Base-by-base conservation (phyloP, 1,284 basidiomycete genomes). In the Hymenochaete sp. region DNA sequence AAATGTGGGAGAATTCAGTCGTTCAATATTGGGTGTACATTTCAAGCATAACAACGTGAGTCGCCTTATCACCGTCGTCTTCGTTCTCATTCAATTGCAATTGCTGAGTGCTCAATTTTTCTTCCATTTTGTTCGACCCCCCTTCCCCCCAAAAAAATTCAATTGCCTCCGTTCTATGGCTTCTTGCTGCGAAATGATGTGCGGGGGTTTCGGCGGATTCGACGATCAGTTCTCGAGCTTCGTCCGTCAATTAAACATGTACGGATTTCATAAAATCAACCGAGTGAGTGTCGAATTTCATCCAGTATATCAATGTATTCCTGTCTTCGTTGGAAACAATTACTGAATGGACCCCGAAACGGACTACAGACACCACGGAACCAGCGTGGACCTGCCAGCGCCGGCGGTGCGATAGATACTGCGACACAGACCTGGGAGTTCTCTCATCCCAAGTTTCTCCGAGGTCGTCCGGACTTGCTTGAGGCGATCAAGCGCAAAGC, bases 221-320 rank as follows among this genome's bases (percentile, higher is more conserved):
- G 9, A 31, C 14, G 14, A 31, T 19, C 55, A 92, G 83, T 92
- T 91, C 62, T 88, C 85, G 21, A 86, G 82, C 57, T 92, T 92
- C 61, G 87, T 92, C 41, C 79, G 88, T 44, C 89, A 92, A 59
- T 72, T 92, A 44, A 92, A 92, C 66, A 92, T 92, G 88, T 90
- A 88, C 54, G 85, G 83, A 42, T 85, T 85, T 62, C 83, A 86
- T 64, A 87, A 87, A 65, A 85, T 85, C 62, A 87, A 87, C 61
- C 71, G 82, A 62, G 81, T 85, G 46, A 55, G 67, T 62, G 24
- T 6, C 29, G 36, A 45, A 28, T 47, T 25, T 29, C 29, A 36
- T 28, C 19, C 35, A 47, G 22, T 42, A 31, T 38, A 44, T 31
- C 28, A 32, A 2, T 45, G 27, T 25, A n/a, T 24, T 38, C 28